Base-by-base conservation (phyloP, 805 yeast species). In the Metschnikowia koreensis region DNA sequence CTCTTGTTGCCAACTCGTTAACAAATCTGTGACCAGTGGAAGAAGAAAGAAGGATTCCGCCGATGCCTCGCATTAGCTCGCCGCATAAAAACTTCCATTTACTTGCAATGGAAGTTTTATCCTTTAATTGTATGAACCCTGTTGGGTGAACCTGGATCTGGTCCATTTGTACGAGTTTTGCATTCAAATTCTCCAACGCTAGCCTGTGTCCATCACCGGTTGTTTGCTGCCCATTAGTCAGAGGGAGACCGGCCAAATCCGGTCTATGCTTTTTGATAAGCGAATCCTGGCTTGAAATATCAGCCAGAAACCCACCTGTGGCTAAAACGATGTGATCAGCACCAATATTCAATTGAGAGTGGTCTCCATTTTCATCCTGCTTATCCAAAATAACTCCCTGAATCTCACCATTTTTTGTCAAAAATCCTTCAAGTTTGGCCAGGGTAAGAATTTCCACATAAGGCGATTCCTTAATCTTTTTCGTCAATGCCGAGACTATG, bases 61-160 rank as follows among this genome's bases (percentile, higher is more conserved):
- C 87, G 41, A 79, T 68, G 1, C 85, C 86, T 63, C 87, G 69
- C 4, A 82, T 59, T 0, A 83, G 75, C 57, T 82, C 87, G 8
- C 85, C 86, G 56, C 85, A 83, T 13, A 82, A 63, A 56, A 82
- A 76, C 62, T 81, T 81, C 78, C 79, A 76, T 48, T 70, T 72
- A 47, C 65, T 71, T 6, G 60, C 58, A 26, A 69, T 70, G 38
- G 77, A 72, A 16, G 63, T 64, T 11, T 73, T 72, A 47, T 79
- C 59, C 27, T 44, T 48, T 34, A 56, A 34, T 44, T 63, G 79
- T 36, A 82, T 67, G 62, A 81, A 81, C 2, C 86, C 86, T 2
- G 86, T 82, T 40, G 87, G 87, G 60, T 82, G 86, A 10, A 82
- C 73, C 64, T 82, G 87, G 17, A 82, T 66, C 57, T 81, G 77